phyloP scores from a whole-genome alignment of 495 filamentous ascomycete species.

The Aspergillus avenaceus region DNA sequence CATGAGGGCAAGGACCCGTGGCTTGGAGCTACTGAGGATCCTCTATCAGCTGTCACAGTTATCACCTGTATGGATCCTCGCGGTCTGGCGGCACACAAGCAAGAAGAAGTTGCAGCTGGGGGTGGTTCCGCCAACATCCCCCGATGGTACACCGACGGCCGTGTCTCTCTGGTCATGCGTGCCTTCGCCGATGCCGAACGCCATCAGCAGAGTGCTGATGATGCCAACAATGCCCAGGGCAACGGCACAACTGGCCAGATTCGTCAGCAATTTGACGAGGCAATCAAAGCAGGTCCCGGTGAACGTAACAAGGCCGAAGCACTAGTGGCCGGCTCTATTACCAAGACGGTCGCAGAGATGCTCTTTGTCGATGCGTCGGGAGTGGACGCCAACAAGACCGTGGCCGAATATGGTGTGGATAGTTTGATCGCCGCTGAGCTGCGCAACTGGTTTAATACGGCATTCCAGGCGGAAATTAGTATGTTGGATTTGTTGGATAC shows the following conservation, averaged over 20 bases:
- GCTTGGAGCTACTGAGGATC: background rate
- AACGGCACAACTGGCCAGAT: background rate
- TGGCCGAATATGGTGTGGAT: slow-evolving; percentile 23
- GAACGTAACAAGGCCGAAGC: background rate
- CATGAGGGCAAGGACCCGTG: no score
- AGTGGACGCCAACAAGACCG: background rate
- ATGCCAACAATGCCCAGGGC: background rate
- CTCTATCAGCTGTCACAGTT: background rate
- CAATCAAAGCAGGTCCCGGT: background rate
- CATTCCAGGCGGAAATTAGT: slow-evolving; percentile 16
- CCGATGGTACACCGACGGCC: background rate
- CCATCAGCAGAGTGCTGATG: background rate
- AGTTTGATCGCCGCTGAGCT: slow-evolving; percentile 32
- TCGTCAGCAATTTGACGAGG: background rate
- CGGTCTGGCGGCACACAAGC: background rate
- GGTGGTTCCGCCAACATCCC: background rate
- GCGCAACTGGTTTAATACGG: slow-evolving; percentile 27
- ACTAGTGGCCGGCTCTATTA: background rate
- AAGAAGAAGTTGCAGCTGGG: background rate
- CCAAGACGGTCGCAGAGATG: background rate
- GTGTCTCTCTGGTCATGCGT: background rate
- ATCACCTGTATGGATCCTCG: background rate
- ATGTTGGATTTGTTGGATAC: slow-evolving; percentile 19
- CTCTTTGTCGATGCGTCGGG: background rate
- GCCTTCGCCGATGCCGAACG: background rate